Conservation (phyloP, 225 moss, liverwort and hornwort species). For the Thuidium tamariscinum region DNA sequence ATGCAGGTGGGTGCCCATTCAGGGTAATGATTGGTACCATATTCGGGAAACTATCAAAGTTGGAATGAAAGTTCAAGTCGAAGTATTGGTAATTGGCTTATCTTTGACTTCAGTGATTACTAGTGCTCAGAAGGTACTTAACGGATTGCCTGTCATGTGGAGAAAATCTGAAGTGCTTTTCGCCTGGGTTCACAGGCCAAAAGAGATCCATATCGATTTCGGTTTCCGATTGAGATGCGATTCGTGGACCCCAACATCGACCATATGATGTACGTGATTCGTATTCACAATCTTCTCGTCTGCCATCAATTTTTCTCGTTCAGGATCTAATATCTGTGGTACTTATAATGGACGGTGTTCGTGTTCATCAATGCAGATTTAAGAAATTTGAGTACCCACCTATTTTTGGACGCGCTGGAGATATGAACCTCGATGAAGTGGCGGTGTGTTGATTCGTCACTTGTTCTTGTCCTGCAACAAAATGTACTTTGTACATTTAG, state of each 20-base stretch:
- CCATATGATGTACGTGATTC: conserved; percentile 56
- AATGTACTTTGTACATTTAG: neutral
- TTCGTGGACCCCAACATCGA: conserved; percentile 96
- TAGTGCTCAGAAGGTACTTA: neutral
- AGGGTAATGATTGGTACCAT: conserved; percentile 94
- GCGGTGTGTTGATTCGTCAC: conserved; percentile 40
- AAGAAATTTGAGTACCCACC: conserved; percentile 72
- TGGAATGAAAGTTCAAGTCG: conserved; percentile 86
- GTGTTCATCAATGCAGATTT: conserved; percentile 50
- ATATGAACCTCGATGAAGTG: conserved; percentile 84
- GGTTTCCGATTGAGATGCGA: conserved; percentile 90
- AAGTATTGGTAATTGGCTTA: conserved; percentile 63
- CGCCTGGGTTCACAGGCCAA: conserved; percentile 59
- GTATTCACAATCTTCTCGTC: neutral
- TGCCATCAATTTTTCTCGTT: neutral
- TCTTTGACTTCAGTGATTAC: neutral
- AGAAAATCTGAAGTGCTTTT: neutral
- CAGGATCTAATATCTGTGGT: neutral
- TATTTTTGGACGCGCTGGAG: conserved; percentile 78
- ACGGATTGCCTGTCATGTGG: neutral
- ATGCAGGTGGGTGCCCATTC: conserved; percentile 91
- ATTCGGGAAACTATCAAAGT: conserved; percentile 80
- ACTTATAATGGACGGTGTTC: neutral
- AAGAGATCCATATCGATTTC: conserved; percentile 91
- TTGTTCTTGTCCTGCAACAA: neutral